Evolutionary conservation across 176 grass and related monocot species (phyloP), one percentile per base, ranked within the genome.

Genomic region (Cenchrus americanus): DNA sequence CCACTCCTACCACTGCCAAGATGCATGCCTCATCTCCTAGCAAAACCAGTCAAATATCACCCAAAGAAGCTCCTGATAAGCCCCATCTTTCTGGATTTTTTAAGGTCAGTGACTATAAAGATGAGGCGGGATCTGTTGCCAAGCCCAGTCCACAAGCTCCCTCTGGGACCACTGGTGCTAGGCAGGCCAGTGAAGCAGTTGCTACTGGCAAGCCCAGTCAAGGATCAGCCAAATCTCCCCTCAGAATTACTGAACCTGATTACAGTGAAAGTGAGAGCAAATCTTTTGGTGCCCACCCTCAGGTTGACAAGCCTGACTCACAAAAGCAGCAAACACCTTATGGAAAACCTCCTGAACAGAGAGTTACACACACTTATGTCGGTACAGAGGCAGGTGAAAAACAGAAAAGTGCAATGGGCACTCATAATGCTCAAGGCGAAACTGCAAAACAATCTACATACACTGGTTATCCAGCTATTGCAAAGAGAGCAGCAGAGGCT

Each of bases 401-500:
- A 75, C 47, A 24, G 48, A 42, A 22, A 75, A 65, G 71, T 84
- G 21, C 47, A 66, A 10, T 70, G 52, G 42, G 60, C 23, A 24
- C 52, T 50, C 64, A 64, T 78, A 61, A 85, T 78, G 26, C 24
- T 59, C 15, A 24, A n/a, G 22, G 4, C 58, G 82, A 80, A 86
- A 57, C 69, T 66, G 84, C 54, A 27, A 17, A 40, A 80, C 58
- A 73, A 58, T 41, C 23, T 65, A 73, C 59, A 86, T n/a, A 73
- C 17, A 51, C 1, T 23, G 49, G 51, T 75, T 26, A 51, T 19
- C 80, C 8, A 68, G 51, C 69, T 65, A 40, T 19, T 54, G 62
- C 79, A 11, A 87, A 54, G 55, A 48, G 82, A 78, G 65, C 63
- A 34, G 83, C 30, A 83, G 73, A 78, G 23, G 32, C 57, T 71